These are phyloP conservation scores for Pochonia chlamydosporia DNA, from an alignment of 2,329 filamentous ascomycete species.

Conservation along the genomic window DNA sequence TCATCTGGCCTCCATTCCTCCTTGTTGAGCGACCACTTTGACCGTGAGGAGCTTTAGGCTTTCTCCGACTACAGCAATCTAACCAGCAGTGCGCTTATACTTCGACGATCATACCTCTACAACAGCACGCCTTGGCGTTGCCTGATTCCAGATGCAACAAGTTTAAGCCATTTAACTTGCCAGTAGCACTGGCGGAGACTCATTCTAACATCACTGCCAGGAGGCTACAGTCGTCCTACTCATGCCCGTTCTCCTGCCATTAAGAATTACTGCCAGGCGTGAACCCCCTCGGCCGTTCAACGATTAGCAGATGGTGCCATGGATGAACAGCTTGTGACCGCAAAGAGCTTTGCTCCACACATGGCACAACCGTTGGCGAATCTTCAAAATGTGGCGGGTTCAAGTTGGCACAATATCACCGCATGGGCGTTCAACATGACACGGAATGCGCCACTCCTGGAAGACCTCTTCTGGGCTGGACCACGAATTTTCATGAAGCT, in stretches of 20 bases:
- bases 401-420: constrained; percentile 48
- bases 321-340: constrained; percentile 1
- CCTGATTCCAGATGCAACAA: background rate
- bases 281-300: background rate
- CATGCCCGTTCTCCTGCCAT: background rate
- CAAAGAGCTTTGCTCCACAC: background rate
- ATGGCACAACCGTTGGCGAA: constrained; percentile 13
- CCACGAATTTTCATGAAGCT: constrained; percentile 66
- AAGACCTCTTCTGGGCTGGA: constrained; percentile 63
- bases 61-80: background rate
- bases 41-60: no score
- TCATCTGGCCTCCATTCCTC: background rate
- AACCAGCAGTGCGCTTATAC: background rate
- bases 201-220: no score
- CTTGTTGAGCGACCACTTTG: background rate
- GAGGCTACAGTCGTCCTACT: no score
- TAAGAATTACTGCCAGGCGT: background rate
- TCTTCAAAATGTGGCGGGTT: constrained; percentile 11
- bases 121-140: background rate
- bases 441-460: constrained; percentile 56
- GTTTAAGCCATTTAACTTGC: no score
- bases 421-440: constrained; percentile 54
- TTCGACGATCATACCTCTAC: background rate
- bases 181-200: no score
- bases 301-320: background rate